phyloP scores from a whole-genome alignment of 306 rosid species.

The Pterocarpus macrocarpus region DNA sequence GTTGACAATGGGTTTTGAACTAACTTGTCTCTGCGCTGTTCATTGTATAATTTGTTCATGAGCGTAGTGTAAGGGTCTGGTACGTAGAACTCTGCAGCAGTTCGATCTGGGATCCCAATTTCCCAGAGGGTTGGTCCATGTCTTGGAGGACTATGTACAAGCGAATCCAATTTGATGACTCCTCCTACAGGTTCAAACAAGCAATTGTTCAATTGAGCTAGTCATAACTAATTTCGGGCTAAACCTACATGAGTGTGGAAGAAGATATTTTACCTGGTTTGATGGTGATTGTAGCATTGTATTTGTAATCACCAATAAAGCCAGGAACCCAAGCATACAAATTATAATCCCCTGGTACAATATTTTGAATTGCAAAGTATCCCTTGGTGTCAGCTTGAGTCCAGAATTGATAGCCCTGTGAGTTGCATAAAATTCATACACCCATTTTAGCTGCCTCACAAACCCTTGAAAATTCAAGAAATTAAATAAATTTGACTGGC shows the following conservation, averaged over 20 bases:
- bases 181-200: constrained; percentile 51
- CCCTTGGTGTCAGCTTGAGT: constrained; percentile 66
- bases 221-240: background rate
- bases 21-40: constrained; percentile 57
- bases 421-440: constrained; percentile 6
- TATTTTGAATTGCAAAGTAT: constrained; percentile 60
- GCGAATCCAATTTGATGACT: constrained; percentile 42
- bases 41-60: constrained; percentile 61
- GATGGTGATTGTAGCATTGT: constrained; percentile 57
- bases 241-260: background rate
- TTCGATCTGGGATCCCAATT: constrained; percentile 88
- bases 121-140: constrained; percentile 91
- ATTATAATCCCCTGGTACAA: constrained; percentile 80
- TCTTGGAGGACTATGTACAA: constrained; percentile 72
- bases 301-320: constrained; percentile 77
- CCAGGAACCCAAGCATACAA: constrained; percentile 90
- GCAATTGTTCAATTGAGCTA: constrained; percentile 6
- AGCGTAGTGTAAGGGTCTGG: constrained; percentile 82
- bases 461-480: constrained; percentile 33
- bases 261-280: constrained; percentile 50
- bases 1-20: background rate
- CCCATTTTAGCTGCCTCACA: too few species aligned
- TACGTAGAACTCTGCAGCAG: constrained; percentile 75
- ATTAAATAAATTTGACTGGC: background rate
- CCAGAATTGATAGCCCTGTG: constrained; percentile 95